Conservation (phyloP, 768 basidiomycete species). For the Pisolithus microcarpus region DNA sequence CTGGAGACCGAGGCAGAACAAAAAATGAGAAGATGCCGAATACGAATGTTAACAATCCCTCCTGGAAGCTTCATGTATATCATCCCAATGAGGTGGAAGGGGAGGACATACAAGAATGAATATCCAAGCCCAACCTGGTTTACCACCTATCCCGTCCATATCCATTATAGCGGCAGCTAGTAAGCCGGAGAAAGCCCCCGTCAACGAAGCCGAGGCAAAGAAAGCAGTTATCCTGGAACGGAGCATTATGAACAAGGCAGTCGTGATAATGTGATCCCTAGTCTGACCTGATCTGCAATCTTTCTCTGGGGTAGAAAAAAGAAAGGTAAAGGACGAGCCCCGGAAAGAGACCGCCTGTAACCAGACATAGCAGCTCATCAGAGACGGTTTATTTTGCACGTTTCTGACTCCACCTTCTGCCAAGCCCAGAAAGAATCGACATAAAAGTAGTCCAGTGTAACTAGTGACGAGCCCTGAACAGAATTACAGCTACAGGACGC, state of each 20-base stretch:
- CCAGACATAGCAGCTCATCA: conserved; percentile 1
- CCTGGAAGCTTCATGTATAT: conserved; percentile 17
- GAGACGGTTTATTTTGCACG: too few species aligned
- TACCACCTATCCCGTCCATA: conserved; percentile 46
- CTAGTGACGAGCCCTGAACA: too few species aligned
- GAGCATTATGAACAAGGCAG: conserved; percentile 3
- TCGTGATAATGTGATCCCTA: not conserved
- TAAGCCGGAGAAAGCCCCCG: conserved; percentile 58
- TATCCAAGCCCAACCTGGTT: conserved; percentile 57
- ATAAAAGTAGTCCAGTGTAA: too few species aligned
- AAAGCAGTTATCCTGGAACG: conserved; percentile 31
- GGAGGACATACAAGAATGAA: conserved; percentile 39
- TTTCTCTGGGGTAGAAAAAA: conserved; percentile 34
- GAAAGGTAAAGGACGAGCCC: conserved; percentile 55
- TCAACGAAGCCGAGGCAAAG: conserved; percentile 40
- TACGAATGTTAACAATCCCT: conserved; percentile 57
- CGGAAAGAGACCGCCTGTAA: conserved; percentile 49
- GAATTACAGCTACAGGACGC: too few species aligned
- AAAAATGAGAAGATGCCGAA: conserved; percentile 48
- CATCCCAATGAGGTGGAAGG: not conserved
- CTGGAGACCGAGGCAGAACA: conserved; percentile 40
- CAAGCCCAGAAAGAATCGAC: too few species aligned
- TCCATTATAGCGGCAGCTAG: conserved; percentile 52
- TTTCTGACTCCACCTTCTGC: too few species aligned
- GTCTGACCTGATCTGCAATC: conserved; percentile 18